Evolutionary conservation across 495 filamentous ascomycete species (phyloP), one percentile per base, ranked within the genome.

Genomic region (Aspergillus incahuasiensis): DNA sequence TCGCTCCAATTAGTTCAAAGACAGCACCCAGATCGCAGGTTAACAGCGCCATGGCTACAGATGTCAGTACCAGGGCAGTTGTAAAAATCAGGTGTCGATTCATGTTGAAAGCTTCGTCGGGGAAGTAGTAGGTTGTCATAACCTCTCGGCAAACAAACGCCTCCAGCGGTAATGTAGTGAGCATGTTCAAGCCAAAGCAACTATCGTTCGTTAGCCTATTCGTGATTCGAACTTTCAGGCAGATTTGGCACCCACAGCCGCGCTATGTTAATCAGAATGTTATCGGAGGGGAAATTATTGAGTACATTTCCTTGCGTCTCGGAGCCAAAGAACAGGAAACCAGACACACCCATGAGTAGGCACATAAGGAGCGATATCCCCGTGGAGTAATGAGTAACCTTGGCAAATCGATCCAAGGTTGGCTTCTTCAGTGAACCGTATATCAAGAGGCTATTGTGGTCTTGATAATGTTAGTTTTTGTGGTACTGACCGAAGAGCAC

Each of bases 131-230:
- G 45, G 89, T 92, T 32, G 88, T 81, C 87, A 97, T 95, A 40
- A 97, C 94, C 68, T 96, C 92, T 54, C 94, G 84, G 69, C 95
- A 97, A 42, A 98, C 94, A 69, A 98, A 98, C 7, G 90, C 89
- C 74, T 98, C 94, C 35, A 98, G 82, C 3, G 94, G 94, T 42
- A 98, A 75, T 2, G 94, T 98, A 6, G 94, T 97, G 57, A 98
- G 83, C 94, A 98, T 98, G 75, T 98, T 98, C 52, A 97, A 73
- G 4, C 95, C 94, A 61, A 98, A 96, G 67, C 90, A 96, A 61
- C 69, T 75, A 44, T 24, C 18, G 13, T 0, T 22, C 24, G 53
- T 74, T 59, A 72, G 68, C 48, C 54, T 20, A 8, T 13, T 22
- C 52, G 48, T 32, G 2, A 16, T 22, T 11, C 7, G 24, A 7